Conservation (phyloP, 768 basidiomycete species). For the Termitomyces sp. region DNA sequence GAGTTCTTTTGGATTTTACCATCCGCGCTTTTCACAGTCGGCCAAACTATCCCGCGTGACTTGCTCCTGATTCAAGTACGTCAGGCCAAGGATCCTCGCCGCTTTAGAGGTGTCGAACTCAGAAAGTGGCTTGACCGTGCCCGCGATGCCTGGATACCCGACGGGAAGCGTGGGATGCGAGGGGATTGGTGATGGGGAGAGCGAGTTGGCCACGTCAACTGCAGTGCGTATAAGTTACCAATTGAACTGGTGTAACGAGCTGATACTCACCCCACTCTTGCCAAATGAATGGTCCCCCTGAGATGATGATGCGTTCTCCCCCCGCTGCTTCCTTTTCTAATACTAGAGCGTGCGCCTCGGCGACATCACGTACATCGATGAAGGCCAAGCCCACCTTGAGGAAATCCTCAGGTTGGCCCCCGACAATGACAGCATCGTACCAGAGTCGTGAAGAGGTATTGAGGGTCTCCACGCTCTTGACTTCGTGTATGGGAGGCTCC, state of each 20-base stretch:
- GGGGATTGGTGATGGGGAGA: conserved; percentile 25
- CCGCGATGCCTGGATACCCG: conserved; percentile 31
- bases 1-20: conserved; percentile 25
- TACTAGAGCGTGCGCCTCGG: conserved; percentile 47
- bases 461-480: conserved; percentile 24
- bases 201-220: conserved; percentile 36
- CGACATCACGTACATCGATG: conserved; percentile 47
- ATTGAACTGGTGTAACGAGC: not conserved
- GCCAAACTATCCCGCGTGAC: conserved; percentile 36
- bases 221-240: not conserved
- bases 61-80: conserved; percentile 37
- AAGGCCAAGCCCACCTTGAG: conserved; percentile 23
- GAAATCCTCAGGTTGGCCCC: conserved; percentile 14
- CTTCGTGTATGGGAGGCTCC: conserved; percentile 37
- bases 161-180: conserved; percentile 21
- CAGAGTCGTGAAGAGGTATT: conserved; percentile 31
- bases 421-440: conserved; percentile 26
- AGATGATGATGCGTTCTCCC: conserved; percentile 49
- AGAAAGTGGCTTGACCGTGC: conserved; percentile 19
- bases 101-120: conserved; percentile 35
- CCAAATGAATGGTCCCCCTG: conserved; percentile 24
- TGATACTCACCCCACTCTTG: conserved; percentile 24
- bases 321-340: conserved; percentile 44
- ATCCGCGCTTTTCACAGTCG: conserved; percentile 40
- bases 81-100: conserved; percentile 37